Base-by-base conservation (phyloP, 2,329 filamentous ascomycete species). In the Phyllosticta capitalensis region DNA sequence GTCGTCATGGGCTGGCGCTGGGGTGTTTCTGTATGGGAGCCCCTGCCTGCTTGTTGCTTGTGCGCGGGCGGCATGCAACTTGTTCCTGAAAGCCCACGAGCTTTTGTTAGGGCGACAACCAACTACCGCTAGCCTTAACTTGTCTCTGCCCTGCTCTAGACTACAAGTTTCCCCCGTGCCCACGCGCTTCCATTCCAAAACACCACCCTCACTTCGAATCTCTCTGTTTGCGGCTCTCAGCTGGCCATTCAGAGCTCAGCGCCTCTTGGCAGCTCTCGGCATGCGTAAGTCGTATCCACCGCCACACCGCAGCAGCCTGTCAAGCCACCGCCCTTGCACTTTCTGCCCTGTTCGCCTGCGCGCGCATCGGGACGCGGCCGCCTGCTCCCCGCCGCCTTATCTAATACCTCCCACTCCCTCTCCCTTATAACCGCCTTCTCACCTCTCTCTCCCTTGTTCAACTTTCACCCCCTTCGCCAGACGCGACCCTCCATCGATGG, bases 401-500 rank as follows among this genome's bases (percentile, higher is more conserved):
- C 19, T 22, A 48, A 45, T 56, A 12, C 30, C 24, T 38, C 12
- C 12, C 48, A 14, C 48, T 50, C 7, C 24, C 54, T 22, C 28
- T 19, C 28, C 26, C 54, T 28, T 38, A 38, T 38, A 38, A 38
- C 30, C 30, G 30, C 30, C 30, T 14, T 38, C 9, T 33, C 28
- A 19, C 24, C 57, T 26, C 38, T 49, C 55, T n/a, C 48, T 58
- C 22, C 22, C 20, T 21, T 54, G 21, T 30, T 57, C 53, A 53
- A 54, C 52, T 54, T 61, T 52, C 56, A 56, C 51, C 56, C 49
- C 21, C 59, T n/a, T 55, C 59, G n/a, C 56, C 24, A 20, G 55
- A n/a, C 24, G 58, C 58, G 58, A 52, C 55, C 58, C 62, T 66
- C 67, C 70, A 71, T 73, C 76, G 78, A 82, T 81, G 79, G 79